Conservation (phyloP, 1,284 basidiomycete species). For the Lentinula novae-zelandiae region DNA sequence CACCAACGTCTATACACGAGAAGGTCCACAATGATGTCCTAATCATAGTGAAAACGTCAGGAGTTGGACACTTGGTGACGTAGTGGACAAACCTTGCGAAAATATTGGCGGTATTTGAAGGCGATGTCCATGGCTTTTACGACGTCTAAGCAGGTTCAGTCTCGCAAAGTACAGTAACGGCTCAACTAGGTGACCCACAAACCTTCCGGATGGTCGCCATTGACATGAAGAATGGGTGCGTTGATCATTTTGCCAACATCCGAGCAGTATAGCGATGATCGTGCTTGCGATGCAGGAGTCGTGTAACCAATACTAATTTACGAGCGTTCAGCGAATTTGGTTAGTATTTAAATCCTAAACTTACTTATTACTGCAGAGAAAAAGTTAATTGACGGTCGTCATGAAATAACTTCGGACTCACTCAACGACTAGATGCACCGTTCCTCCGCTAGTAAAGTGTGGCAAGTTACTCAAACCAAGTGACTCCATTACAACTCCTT, state of each 20-base stretch:
- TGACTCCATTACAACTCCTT: conserved; percentile 87
- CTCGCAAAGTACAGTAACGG: too few relatives aligned
- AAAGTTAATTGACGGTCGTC: background rate
- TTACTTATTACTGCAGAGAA: conserved; percentile 12
- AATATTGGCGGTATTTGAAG: conserved; percentile 80
- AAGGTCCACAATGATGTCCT: conserved; percentile 85
- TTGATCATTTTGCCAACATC: conserved; percentile 90
- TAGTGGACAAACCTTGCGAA: conserved; percentile 55
- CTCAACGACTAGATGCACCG: conserved; percentile 90
- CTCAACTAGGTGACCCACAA: conserved; percentile 14
- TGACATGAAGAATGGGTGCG: conserved; percentile 87
- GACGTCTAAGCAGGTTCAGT: conserved; percentile 49
- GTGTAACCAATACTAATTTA: conserved; percentile 82
- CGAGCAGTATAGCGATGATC: conserved; percentile 85
- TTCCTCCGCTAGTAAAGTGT: conserved; percentile 87
- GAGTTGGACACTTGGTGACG: background rate
- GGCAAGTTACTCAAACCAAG: conserved; percentile 82
- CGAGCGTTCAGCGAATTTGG: background rate
- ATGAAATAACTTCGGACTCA: conserved; percentile 36
- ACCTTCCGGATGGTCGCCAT: conserved; percentile 90
- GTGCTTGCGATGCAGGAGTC: conserved; percentile 76
- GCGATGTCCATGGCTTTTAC: conserved; percentile 75
- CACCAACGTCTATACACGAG: conserved; percentile 84
- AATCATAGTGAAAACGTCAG: conserved; percentile 3
- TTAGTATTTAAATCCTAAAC: background rate